Evolutionary conservation across 2,329 filamentous ascomycete species (phyloP).

Genomic region (Geosmithia putterillii): DNA sequence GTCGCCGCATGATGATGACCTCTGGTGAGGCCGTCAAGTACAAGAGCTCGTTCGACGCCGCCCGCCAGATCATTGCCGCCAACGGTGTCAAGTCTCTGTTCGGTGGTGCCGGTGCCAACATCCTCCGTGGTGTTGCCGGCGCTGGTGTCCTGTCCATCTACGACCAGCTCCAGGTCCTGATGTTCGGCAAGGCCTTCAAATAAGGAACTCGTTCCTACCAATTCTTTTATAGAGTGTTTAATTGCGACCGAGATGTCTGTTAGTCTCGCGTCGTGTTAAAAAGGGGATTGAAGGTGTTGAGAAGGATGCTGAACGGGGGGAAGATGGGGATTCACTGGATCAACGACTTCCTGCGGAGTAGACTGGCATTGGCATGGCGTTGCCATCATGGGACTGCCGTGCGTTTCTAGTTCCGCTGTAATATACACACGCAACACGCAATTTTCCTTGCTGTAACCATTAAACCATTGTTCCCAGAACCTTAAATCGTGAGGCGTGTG

Average conservation of each 20-base stretch:
- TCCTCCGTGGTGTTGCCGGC: constrained; percentile 99
- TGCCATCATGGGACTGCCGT: constrained; percentile 30
- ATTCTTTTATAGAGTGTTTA: background rate
- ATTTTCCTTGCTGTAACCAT: constrained; percentile 29
- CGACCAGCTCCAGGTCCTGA: constrained; percentile 96
- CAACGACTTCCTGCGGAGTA: constrained; percentile 31
- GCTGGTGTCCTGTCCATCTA: constrained; percentile 99
- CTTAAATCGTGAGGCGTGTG: too few relatives aligned
- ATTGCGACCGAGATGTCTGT: constrained; percentile 3
- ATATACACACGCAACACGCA: constrained; percentile 46
- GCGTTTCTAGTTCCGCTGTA: constrained; percentile 43
- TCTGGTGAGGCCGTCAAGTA: constrained; percentile 98
- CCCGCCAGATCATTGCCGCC: constrained; percentile 90
- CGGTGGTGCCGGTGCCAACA: constrained; percentile 99
- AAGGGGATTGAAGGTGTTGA: constrained; percentile 26
- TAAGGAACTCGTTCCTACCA: constrained; percentile 1
- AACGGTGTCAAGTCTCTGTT: constrained; percentile 99
- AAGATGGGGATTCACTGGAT: constrained; percentile 26
- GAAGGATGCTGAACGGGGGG: constrained; percentile 30
- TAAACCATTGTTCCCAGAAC: background rate
- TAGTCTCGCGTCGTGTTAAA: constrained; percentile 18
- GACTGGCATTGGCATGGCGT: constrained; percentile 37
- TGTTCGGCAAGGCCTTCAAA: constrained; percentile 98
- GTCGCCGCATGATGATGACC: constrained; percentile 99
- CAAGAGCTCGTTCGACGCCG: constrained; percentile 90